Base-by-base conservation (phyloP, 768 basidiomycete genomes). In the Rhizopogon vulgaris region DNA sequence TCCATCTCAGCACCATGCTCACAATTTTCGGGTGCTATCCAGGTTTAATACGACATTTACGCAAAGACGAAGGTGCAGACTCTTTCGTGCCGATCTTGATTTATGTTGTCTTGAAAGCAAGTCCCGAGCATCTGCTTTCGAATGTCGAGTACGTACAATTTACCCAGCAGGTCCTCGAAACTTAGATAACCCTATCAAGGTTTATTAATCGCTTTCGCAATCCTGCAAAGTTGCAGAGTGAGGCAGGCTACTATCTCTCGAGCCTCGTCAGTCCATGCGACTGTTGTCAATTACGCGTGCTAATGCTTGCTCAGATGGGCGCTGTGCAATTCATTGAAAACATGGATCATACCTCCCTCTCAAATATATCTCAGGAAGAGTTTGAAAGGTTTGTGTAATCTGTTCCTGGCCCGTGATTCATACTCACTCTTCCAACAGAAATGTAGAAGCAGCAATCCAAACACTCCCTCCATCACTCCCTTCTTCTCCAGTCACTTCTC, bases 241-340 rank as follows among this genome's bases (percentile, higher is more conserved):
- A 99, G 69, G 87, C 93, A 4, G 96, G 94, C 0, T 98, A 99
- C 67, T 98, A 99, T 68, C 74, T 99, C 6, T 96, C 94, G 0
- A 95, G 92, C 71, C 76, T 99, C 49, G 94, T 94, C 59, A 60
- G 86, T 68, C 34, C 12, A 39, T 32, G 22, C 22, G 0, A 32
- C 24, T 55, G 0, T 22, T 7, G 6, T 28, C 4, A 7, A 17
- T 54, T 4, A 10, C 48, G 12, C 17, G 9, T 39, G 40, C 46
- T 49, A 18, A 15, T 46, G 24, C 10, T 32, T 49, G 4, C 7
- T 10, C 56, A 97, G 93, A 94, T 88, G 82, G 96, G 93, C 3
- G 93, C 96, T 2, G 90, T 98, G 34, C 90, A 91, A 1, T 99
- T 97, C 66, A 94, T 99, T 56, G 96, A 99, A 70, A 90, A 93